These are phyloP conservation scores for Penicillium sp. DNA, from an alignment of 2,329 filamentous ascomycete genomes.

Conservation along the genomic window DNA sequence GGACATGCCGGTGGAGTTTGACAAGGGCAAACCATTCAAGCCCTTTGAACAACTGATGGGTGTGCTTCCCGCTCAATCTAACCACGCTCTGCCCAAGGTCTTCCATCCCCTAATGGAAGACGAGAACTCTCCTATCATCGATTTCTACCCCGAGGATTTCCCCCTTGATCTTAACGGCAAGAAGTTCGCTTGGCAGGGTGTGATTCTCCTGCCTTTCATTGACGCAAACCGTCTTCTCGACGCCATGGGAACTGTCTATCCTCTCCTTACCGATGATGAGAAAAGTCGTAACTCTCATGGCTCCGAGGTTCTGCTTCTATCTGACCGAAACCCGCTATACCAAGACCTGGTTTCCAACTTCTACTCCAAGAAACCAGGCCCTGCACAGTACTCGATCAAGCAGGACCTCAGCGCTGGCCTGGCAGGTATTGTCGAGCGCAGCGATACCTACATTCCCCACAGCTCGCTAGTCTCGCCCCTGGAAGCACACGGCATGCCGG, in stretches of 20 bases:
- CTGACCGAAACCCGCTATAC: conserved; percentile 82
- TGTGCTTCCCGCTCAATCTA: conserved; percentile 88
- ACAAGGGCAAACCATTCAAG: conserved; percentile 80
- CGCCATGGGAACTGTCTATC: conserved; percentile 82
- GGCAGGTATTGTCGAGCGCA: conserved; percentile 77
- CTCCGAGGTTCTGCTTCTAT: conserved; percentile 79
- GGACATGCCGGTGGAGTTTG: conserved; percentile 77
- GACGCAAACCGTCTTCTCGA: conserved; percentile 82
- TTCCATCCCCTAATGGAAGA: conserved; percentile 93
- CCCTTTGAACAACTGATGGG: conserved; percentile 99
- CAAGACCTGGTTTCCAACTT: conserved; percentile 81
- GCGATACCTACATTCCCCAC: conserved; percentile 82
- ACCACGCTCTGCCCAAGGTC: conserved; percentile 82
- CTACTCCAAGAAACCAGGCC: conserved; percentile 83
- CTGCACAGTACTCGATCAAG: conserved; percentile 70
- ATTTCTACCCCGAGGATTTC: conserved; percentile 97
- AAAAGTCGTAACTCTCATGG: conserved; percentile 76
- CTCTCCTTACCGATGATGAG: conserved; percentile 75
- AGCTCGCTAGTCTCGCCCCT: conserved; percentile 78
- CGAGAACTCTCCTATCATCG: conserved; percentile 85
- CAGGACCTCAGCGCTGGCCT: conserved; percentile 75
- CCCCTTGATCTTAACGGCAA: conserved; percentile 93
- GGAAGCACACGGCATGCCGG: conserved; percentile 69
- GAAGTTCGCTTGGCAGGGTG: conserved; percentile 97
- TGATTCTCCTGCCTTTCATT: conserved; percentile 92